Base-by-base conservation (phyloP, 2,329 filamentous ascomycete genomes). In the Coleophoma crateriformis region DNA sequence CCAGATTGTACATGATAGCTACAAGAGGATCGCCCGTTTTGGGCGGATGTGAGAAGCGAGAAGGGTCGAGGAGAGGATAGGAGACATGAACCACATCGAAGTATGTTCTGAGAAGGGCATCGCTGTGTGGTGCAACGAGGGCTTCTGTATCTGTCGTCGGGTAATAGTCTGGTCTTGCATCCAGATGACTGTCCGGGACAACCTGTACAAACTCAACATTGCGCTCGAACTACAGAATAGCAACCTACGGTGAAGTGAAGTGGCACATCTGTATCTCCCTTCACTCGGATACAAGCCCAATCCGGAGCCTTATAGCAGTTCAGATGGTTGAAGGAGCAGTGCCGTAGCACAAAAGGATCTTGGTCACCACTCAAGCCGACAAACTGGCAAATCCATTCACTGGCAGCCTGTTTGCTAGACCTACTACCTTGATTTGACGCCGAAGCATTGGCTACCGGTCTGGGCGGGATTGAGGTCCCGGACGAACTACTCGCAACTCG, bases 361-460 rank as follows among this genome's bases (percentile, higher is more conserved):
- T 60, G 59, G 49, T 61, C 59, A 38, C 59, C 56, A 50, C 58
- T 60, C 19, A 58, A 46, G 4, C 59, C 59, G 11, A 60, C 59
- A 41, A 60, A 58, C 19, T 61, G 58, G 40, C 54, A 58, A 45
- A 56, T 55, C 55, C 54, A 58, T 45, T 56, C 55, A 22, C 41
- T 17, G 15, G 20, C 46, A 34, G 35, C 17, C 37, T 38, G 42
- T 12, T 11, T 49, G 15, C 32, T 27, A 10, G 37, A 10, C 7
- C 17, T 32, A 6, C 41, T 27, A 12, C 27, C 11, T n/a, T 44
- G 15, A 35, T 6, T 45, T 14, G 15, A 33, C 11, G 42, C 40
- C 1, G 39, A 48, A 10, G 32, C 39, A 33, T 38, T 38, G 6
- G 47, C 45, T 47, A 46, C 17, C 15, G 46, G 35, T 6, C 43